phyloP scores from a whole-genome alignment of 1,284 basidiomycete genomes.

The Irpex lacteus region DNA sequence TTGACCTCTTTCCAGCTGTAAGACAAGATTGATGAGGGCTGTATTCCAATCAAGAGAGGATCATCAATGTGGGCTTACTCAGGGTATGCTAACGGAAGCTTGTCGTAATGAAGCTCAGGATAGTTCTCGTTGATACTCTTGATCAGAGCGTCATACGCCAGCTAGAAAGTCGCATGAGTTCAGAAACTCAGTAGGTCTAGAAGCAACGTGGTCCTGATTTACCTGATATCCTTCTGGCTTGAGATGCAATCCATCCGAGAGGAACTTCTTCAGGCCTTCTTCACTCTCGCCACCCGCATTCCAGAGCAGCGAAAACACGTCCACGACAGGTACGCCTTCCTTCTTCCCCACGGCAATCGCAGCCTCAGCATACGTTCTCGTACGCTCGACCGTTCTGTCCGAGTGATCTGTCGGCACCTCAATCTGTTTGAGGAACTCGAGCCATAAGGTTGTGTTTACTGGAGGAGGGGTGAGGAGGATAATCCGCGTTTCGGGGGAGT shows the following conservation, averaged over 20 bases:
- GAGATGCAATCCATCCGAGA: constrained; percentile 78
- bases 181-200: background rate
- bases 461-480: constrained; percentile 85
- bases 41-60: no score
- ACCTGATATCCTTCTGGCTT: constrained; percentile 71
- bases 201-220: background rate
- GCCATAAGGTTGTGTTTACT: constrained; percentile 60
- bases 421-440: constrained; percentile 35
- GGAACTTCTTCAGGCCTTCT: constrained; percentile 43
- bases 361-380: constrained; percentile 67
- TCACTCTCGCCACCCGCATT: constrained; percentile 61
- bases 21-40: no score
- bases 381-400: constrained; percentile 62
- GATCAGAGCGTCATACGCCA: constrained; percentile 64
- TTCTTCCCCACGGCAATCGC: constrained; percentile 58
- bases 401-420: constrained; percentile 41
- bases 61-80: background rate
- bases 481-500: constrained; percentile 74
- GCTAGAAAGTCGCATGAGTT: constrained; percentile 34
- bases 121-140: constrained; percentile 53
- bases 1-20: background rate
- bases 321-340: constrained; percentile 58
- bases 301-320: constrained; percentile 69
- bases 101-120: constrained; percentile 71
- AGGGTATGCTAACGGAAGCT: constrained; percentile 28